These are phyloP conservation scores for Magnaporthiopsis rhizophila DNA, from an alignment of 2,329 filamentous ascomycete genomes.

Conservation along the genomic window DNA sequence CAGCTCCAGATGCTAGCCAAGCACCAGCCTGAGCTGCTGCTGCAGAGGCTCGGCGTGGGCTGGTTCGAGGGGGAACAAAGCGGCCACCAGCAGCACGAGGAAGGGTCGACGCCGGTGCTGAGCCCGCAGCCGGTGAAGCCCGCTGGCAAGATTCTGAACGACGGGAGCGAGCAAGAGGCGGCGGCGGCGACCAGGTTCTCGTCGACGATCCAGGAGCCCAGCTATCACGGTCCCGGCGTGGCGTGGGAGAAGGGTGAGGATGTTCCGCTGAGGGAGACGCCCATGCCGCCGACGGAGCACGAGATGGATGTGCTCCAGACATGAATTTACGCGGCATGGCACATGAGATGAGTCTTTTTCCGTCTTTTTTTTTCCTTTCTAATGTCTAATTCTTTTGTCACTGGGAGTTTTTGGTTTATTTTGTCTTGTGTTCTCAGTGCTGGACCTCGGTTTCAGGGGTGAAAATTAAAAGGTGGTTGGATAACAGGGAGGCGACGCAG, in stretches of 20 bases:
- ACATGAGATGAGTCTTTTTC: no score
- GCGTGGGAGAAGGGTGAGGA: slow-evolving; percentile 45
- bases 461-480: no score
- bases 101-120: slow-evolving; percentile 22
- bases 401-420: no score
- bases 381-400: no score
- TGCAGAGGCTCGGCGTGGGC: slow-evolving; percentile 40
- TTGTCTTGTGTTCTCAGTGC: no score
- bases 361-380: no score
- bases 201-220: slow-evolving; percentile 30
- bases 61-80: slow-evolving; percentile 13
- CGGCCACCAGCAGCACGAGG: slow-evolving; percentile 10
- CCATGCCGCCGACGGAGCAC: slow-evolving; percentile 29
- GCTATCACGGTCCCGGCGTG: slow-evolving; percentile 41
- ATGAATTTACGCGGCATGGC: slow-evolving; percentile 14
- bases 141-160: slow-evolving; percentile 11
- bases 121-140: slow-evolving; percentile 28
- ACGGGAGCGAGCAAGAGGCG: no score
- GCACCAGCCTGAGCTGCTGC: slow-evolving; percentile 56
- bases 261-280: slow-evolving; percentile 23
- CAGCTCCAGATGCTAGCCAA: slow-evolving; percentile 63
- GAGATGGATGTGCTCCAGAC: slow-evolving; percentile 33
- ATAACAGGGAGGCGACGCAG: no score
- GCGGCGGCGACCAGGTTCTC: no score
- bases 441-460: no score